Base-by-base conservation (phyloP, 495 filamentous ascomycete species). In the Podospora pseudopauciseta region DNA sequence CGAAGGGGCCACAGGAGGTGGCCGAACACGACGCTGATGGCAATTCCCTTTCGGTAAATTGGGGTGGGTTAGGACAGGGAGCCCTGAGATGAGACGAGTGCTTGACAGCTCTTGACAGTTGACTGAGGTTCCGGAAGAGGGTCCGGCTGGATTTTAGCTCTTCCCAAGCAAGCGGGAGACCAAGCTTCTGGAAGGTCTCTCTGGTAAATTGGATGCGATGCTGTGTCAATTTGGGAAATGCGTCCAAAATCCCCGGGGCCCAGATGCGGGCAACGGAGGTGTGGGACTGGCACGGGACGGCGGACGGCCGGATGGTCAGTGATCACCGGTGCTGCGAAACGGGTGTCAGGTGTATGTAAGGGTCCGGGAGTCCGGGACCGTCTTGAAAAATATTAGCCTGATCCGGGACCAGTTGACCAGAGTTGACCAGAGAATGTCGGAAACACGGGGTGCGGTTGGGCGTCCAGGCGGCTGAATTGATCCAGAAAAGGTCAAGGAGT, bases 321-420 rank as follows among this genome's bases (percentile, higher is more conserved):
- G 73, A 74, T 75, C 69, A 68, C 53, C 70, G 60, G 60, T 5
- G 65, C 55, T 34, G 58, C 68, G 65, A 73, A 73, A 69, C 72
- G 49, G 26, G 60, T 62, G 55, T 27, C 16, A 49, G 18, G 61
- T 39, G 68, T 59, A 15, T 23, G 23, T 23, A 23, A 23, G 23
- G 23, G 23, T 23, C 23, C 23, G 23, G 23, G 23, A 23, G 23
- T 23, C 23, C 61, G 44, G 13, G 64, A 64, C 49, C 57, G 72
- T 70, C 34, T 64, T 71, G 55, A 58, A 2, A 59, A 30, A 30
- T 68, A 72, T 75, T 72, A 75, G 71, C 67, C 75, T 77, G 73
- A 60, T 67, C 28, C 28, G 61, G 67, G 19, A 16, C 62, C 53
- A 66, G 58, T 60, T 59, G 53, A 3, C 9, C 39, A 49, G 39